A percentile compares a stretch with the other conserved stretches of the same genome.
These are phyloP conservation scores for Phoma sp. DNA, from an alignment of 2,329 filamentous ascomycete species.

Conservation along the genomic window DNA sequence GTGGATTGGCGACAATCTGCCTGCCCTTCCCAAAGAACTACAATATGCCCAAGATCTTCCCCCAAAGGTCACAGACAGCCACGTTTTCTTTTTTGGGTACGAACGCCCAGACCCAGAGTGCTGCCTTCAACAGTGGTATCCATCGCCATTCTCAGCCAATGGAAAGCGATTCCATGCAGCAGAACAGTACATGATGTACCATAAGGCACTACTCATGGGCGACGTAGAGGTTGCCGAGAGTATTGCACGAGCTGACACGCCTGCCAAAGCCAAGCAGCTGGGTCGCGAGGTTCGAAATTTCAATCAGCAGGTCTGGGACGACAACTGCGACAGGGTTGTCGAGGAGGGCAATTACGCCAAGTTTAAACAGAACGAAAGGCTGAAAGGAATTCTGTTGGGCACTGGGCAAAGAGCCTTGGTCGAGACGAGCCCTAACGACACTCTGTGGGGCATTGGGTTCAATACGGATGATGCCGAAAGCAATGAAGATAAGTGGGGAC, in stretches of 20 bases:
- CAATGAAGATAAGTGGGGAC: background rate
- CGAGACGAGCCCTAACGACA: background rate
- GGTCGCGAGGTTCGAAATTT: background rate
- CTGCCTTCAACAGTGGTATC: background rate
- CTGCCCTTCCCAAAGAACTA: background rate
- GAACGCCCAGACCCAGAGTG: background rate
- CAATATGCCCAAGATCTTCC: background rate
- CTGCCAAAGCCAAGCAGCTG: background rate
- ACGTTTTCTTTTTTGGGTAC: background rate
- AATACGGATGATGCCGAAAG: background rate
- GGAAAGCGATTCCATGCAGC: background rate
- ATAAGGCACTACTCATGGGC: background rate
- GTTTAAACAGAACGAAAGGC: background rate
- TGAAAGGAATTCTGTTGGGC: background rate
- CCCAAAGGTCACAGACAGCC: background rate
- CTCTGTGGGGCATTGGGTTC: background rate
- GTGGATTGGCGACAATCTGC: background rate
- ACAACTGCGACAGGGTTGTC: background rate
- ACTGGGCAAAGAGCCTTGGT: background rate
- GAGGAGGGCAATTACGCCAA: background rate
- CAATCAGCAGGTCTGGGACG: background rate
- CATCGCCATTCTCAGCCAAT: background rate
- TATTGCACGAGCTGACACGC: background rate
- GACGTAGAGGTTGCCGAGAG: background rate
- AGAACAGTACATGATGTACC: background rate